Evolutionary conservation across 2,329 filamentous ascomycete species (phyloP).

Genomic region (Fusarium sp.): DNA sequence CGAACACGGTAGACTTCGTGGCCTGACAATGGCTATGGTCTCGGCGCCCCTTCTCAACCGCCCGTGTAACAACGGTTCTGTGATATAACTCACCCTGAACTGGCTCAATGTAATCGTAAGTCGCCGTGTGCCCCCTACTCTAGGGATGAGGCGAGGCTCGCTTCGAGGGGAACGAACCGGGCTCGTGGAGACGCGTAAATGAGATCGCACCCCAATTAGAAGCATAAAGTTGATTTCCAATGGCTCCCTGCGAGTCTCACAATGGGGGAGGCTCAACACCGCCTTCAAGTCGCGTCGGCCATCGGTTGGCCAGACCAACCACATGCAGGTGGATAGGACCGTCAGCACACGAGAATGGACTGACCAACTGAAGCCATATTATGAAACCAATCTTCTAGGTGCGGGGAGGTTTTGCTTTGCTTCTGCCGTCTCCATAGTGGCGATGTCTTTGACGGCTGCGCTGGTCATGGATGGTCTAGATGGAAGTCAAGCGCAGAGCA

Average conservation of each 20-base stretch:
- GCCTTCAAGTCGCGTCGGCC: slow-evolving; percentile 50
- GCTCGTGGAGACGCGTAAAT: slow-evolving; percentile 47
- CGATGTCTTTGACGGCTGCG: slow-evolving; percentile 46
- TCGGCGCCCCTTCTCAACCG: slow-evolving; percentile 7
- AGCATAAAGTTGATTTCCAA: neutral
- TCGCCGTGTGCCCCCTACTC: slow-evolving; percentile 50
- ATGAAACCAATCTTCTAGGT: slow-evolving; percentile 50
- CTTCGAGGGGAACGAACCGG: slow-evolving; percentile 50
- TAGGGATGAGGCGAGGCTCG: slow-evolving; percentile 50
- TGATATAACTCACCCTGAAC: slow-evolving; percentile 42
- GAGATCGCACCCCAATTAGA: slow-evolving; percentile 46
- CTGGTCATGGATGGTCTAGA: slow-evolving; percentile 34
- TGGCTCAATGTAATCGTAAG: slow-evolving; percentile 49
- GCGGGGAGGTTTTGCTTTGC: slow-evolving; percentile 42
- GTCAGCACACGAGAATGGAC: slow-evolving; percentile 56
- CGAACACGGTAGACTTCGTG: slow-evolving; percentile 44
- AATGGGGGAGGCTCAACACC: slow-evolving; percentile 55
- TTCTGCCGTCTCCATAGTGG: slow-evolving; percentile 38
- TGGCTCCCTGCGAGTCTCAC: slow-evolving; percentile 36
- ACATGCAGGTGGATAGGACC: neutral
- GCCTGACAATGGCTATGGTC: slow-evolving; percentile 34
- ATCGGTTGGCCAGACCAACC: neutral
- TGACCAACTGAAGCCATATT: slow-evolving; percentile 46
- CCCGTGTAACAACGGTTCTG: slow-evolving; percentile 15
- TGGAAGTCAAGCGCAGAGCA: neutral